Evolutionary conservation across 805 yeast species (phyloP).

Genomic region (Metschnikowia dekortorum): DNA sequence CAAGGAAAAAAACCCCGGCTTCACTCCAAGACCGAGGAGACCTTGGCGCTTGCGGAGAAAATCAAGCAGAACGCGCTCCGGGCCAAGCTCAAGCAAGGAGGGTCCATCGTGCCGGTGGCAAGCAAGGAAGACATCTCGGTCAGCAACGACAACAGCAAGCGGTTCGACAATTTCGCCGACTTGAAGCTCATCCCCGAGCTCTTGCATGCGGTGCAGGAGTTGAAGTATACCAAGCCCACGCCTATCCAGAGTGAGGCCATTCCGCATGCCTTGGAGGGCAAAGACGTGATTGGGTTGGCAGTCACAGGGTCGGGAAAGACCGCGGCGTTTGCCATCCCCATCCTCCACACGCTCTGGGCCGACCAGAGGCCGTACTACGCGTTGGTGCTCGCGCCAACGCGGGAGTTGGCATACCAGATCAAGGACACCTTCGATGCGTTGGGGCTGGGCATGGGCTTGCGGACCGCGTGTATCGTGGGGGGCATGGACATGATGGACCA

Average conservation of each 20-base stretch:
- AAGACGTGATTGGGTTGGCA: slow-evolving; percentile 93
- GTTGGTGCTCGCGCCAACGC: slow-evolving; percentile 80
- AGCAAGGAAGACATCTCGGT: slow-evolving; percentile 4
- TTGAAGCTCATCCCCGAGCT: slow-evolving; percentile 72
- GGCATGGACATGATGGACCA: slow-evolving; percentile 99
- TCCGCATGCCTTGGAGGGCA: slow-evolving; percentile 85
- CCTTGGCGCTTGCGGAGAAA: slow-evolving; percentile 53
- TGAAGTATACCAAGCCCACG: slow-evolving; percentile 80
- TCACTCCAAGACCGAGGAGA: slow-evolving; percentile 22
- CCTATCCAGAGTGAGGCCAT: slow-evolving; percentile 91
- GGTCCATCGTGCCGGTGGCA: background rate
- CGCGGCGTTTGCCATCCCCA: slow-evolving; percentile 97
- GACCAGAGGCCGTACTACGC: slow-evolving; percentile 87
- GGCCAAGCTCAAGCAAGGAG: slow-evolving; percentile 13
- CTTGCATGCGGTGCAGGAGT: slow-evolving; percentile 67
- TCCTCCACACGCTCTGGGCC: slow-evolving; percentile 84
- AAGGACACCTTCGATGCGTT: slow-evolving; percentile 93
- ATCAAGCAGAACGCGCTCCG: slow-evolving; percentile 37
- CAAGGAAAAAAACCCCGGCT: slow-evolving; percentile 11
- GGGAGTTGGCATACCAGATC: slow-evolving; percentile 84
- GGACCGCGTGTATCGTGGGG: slow-evolving; percentile 86
- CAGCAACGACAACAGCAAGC: slow-evolving; percentile 9
- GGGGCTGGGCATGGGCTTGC: slow-evolving; percentile 88
- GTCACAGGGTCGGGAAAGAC: slow-evolving; percentile 98
- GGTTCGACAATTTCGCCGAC: slow-evolving; percentile 45